Conservation (phyloP, 331 rosid genomes). For the Quercus tomentella region DNA sequence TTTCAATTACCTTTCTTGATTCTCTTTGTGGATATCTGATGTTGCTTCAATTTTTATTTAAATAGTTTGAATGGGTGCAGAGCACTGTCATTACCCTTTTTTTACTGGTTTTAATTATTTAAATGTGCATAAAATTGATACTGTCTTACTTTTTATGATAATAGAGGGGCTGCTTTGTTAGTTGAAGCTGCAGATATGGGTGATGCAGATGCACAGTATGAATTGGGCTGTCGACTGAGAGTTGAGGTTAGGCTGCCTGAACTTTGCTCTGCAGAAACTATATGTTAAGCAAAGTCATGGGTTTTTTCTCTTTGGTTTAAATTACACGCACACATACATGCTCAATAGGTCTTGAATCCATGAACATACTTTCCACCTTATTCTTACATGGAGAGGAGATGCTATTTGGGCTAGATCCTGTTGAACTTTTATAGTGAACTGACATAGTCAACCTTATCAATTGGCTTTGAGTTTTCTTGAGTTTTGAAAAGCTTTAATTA, state of each 20-base stretch:
- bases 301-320: too few relatives aligned
- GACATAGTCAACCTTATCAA: neutral
- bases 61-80: neutral
- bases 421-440: neutral
- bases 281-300: neutral
- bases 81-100: neutral
- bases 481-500: neutral
- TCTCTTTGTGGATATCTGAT: neutral
- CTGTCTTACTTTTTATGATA: neutral
- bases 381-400: too few relatives aligned
- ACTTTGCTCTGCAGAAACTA: neutral
- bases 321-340: too few relatives aligned
- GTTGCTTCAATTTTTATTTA: neutral
- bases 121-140: neutral
- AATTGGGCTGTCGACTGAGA: conserved; percentile 80
- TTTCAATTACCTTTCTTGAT: neutral
- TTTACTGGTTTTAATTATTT: neutral
- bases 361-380: too few relatives aligned
- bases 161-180: conserved; percentile 82
- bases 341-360: too few relatives aligned
- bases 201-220: conserved; percentile 81
- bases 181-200: conserved; percentile 97
- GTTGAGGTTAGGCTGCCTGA: conserved; percentile 52
- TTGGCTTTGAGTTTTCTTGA: neutral
- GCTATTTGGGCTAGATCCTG: neutral